Percentiles rank a stretch among this genome's conserved stretches.
These are phyloP conservation scores for Hypoxylon fragiforme DNA, from an alignment of 495 filamentous ascomycete genomes.

Conservation along the genomic window DNA sequence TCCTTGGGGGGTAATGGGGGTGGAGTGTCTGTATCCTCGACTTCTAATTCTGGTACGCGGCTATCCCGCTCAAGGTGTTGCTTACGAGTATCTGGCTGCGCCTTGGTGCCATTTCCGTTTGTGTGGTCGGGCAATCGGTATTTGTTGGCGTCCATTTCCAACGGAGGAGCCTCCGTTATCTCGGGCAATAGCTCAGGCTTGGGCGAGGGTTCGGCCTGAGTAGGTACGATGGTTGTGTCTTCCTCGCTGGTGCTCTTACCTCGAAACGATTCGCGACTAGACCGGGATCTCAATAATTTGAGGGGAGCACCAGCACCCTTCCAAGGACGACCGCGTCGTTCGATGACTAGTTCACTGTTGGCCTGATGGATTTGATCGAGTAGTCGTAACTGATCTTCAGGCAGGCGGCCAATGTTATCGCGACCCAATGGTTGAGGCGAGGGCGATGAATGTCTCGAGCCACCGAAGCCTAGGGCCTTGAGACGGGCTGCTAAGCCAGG, in stretches of 20 bases:
- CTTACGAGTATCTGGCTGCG: conserved; percentile 52
- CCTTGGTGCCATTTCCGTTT: conserved; percentile 63
- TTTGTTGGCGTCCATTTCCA: conserved; percentile 65
- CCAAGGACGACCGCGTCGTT: conserved; percentile 67
- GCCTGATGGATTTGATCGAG: conserved; percentile 65
- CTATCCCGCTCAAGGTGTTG: conserved; percentile 55
- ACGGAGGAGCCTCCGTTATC: conserved; percentile 43
- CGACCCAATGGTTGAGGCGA: conserved; percentile 41
- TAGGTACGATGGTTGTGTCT: conserved; percentile 13
- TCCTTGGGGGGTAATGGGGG: conserved; percentile 54
- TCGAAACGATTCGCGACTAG: conserved; percentile 39
- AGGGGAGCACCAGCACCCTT: conserved; percentile 53
- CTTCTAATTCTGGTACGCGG: conserved; percentile 38
- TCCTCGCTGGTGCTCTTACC: conserved; percentile 24
- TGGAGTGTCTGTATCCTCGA: conserved; percentile 42
- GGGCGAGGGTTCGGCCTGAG: conserved; percentile 34
- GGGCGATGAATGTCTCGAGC: conserved; percentile 45
- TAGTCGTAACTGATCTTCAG: conserved; percentile 70
- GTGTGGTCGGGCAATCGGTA: conserved; percentile 65
- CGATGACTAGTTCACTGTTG: conserved; percentile 52
- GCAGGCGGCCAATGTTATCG: conserved; percentile 68
- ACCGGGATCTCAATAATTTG: conserved; percentile 40
- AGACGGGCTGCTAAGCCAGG: conserved; percentile 78
- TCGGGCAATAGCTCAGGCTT: conserved; percentile 49
- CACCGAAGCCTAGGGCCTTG: conserved; percentile 67